Percentiles rank a stretch among this genome's conserved stretches.
phyloP scores from a whole-genome alignment of 306 rosid genomes.

The Mimosa bimucronata region DNA sequence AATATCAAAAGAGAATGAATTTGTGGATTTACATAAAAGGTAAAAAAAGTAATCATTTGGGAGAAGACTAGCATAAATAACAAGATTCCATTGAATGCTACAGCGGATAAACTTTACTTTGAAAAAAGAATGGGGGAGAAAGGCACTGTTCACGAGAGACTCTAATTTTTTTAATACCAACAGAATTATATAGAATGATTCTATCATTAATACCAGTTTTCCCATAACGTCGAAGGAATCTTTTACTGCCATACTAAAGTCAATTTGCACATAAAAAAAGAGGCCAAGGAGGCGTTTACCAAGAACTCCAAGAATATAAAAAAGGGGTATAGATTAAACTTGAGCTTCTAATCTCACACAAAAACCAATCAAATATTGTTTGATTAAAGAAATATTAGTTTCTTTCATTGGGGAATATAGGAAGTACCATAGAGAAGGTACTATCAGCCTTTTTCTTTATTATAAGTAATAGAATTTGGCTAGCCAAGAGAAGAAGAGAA shows the following conservation, averaged over 20 bases:
- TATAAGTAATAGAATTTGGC: conserved; percentile 36
- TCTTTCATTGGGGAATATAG: conserved; percentile 24
- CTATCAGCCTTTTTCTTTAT: conserved; percentile 19
- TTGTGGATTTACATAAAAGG: background rate
- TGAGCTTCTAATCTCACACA: conserved; percentile 20
- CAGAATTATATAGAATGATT: conserved; percentile 1
- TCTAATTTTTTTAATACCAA: conserved; percentile 10
- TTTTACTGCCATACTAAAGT: conserved; percentile 13
- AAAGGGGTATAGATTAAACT: conserved; percentile 9
- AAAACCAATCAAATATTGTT: conserved; percentile 24
- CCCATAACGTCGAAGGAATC: conserved; percentile 30
- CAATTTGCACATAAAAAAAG: background rate
- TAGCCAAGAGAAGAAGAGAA: conserved; percentile 40
- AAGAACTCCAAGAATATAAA: conserved; percentile 16
- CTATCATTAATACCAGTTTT: conserved; percentile 12
- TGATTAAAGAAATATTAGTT: conserved; percentile 32
- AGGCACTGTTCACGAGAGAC: background rate
- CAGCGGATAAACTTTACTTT: background rate
- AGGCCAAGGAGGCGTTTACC: conserved; percentile 25
- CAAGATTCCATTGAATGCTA: background rate
- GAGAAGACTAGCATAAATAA: background rate
- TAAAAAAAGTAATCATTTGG: background rate
- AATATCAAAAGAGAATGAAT: background rate
- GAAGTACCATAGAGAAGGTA: conserved; percentile 30
- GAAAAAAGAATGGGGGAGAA: background rate